Conservation (phyloP, 2,329 filamentous ascomycete species). For the Alternaria gansuensis region DNA sequence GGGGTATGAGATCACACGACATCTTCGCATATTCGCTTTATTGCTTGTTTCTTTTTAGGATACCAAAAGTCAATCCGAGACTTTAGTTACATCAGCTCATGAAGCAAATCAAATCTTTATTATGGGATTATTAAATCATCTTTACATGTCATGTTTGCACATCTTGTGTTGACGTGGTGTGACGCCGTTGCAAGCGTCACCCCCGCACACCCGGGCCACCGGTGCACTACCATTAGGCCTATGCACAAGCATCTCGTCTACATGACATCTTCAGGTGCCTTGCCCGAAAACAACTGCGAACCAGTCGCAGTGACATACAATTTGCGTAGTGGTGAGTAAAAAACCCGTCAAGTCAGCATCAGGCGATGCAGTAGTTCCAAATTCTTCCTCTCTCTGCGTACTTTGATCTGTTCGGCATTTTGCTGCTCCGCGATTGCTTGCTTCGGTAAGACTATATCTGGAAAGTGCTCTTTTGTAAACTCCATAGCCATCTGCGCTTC, state of each 20-base stretch:
- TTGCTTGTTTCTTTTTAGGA: slow-evolving; percentile 29
- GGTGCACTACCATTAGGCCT: slow-evolving; percentile 16
- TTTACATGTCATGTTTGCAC: slow-evolving; percentile 2
- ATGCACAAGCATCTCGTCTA: neutral
- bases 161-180: neutral
- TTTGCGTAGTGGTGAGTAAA: neutral
- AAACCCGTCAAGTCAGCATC: slow-evolving; percentile 27
- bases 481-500: slow-evolving; percentile 45
- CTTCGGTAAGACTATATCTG: slow-evolving; percentile 41
- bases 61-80: slow-evolving; percentile 33
- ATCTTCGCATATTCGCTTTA: slow-evolving; percentile 12
- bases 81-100: slow-evolving; percentile 29
- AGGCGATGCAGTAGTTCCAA: slow-evolving; percentile 42
- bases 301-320: slow-evolving; percentile 1
- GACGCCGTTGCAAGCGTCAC: slow-evolving; percentile 1
- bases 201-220: slow-evolving; percentile 12
- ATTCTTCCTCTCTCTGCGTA: slow-evolving; percentile 31
- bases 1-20: slow-evolving; percentile 9
- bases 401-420: slow-evolving; percentile 9
- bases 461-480: slow-evolving; percentile 44
- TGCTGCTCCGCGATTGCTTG: slow-evolving; percentile 12
- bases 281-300: neutral
- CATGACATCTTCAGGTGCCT: slow-evolving; percentile 8
- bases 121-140: neutral
- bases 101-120: slow-evolving; percentile 15